These are phyloP conservation scores for Botrytis aclada DNA, from an alignment of 2,329 filamentous ascomycete genomes.

Conservation along the genomic window DNA sequence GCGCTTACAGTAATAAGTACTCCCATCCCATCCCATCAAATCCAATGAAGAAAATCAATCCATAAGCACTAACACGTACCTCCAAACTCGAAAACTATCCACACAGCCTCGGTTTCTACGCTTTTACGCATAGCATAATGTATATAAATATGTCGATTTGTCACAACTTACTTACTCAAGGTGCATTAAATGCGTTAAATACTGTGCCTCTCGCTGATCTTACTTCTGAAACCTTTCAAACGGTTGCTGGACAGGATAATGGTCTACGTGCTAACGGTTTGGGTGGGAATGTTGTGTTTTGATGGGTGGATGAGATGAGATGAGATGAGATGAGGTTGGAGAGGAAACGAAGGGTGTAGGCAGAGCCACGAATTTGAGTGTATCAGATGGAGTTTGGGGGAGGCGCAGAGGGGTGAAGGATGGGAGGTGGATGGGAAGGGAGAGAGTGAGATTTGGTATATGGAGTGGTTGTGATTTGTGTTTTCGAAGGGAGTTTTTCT, in stretches of 20 bases:
- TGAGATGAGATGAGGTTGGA: not conserved
- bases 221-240: not conserved
- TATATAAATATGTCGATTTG: not conserved
- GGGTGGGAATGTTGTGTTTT: not conserved
- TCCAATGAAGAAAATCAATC: too few relatives aligned
- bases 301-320: too few relatives aligned
- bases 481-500: not conserved
- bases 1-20: too few relatives aligned
- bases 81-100: too few relatives aligned
- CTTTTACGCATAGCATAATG: not conserved
- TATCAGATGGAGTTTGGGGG: not conserved
- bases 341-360: not conserved
- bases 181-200: not conserved
- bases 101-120: not conserved
- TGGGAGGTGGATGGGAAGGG: not conserved
- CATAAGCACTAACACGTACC: not conserved
- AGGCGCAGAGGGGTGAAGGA: not conserved
- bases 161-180: not conserved
- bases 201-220: not conserved
- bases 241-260: not conserved
- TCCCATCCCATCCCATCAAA: not conserved
- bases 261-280: not conserved
- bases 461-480: not conserved
- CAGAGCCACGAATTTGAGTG: not conserved
- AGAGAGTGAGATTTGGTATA: not conserved